Evolutionary conservation across 129 eudicot species (phyloP).

Genomic region (Helianthus annuus): HanXRQr2.0-SUNRISE NC_035439.2:22103925-22104424

Average conservation of each 20-base stretch:
- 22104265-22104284: slow-evolving; percentile 25
- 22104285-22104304: not conserved
- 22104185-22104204: slow-evolving; percentile 63
- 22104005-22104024: not conserved
- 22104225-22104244: slow-evolving; percentile 40
- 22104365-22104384: not conserved
- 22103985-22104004: not conserved
- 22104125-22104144: slow-evolving; percentile 63
- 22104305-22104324: not conserved
- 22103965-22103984: not conserved
- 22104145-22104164: slow-evolving; percentile 69
- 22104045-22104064: not conserved
- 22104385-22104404: not conserved
- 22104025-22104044: not conserved
- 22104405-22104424: not conserved
- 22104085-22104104: not conserved
- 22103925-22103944: not conserved
- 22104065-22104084: not conserved
- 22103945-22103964: too few species aligned
- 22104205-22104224: slow-evolving; percentile 51
- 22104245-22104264: slow-evolving; percentile 62
- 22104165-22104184: slow-evolving; percentile 73
- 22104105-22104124: slow-evolving; percentile 20
- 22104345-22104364: not conserved
- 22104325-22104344: not conserved